A percentile compares a stretch with the other conserved stretches of the same genome.
These are phyloP conservation scores for Vitis rupestris DNA, from an alignment of 164 flowering plant species.

Conservation along the genomic window DNA sequence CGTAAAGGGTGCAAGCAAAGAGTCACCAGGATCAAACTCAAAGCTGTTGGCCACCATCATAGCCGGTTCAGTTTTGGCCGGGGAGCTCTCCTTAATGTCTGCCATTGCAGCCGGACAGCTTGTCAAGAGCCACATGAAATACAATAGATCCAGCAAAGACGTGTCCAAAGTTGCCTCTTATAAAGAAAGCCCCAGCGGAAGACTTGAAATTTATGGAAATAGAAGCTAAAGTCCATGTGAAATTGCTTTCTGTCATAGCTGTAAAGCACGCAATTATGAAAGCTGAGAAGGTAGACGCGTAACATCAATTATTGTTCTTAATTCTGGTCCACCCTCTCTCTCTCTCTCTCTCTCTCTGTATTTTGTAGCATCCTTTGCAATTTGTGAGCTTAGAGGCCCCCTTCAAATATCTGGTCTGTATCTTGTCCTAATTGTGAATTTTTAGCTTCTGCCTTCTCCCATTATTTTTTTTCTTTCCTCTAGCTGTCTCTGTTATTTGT, in stretches of 20 bases:
- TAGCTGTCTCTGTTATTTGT: background rate
- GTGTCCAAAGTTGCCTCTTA: conserved; percentile 34
- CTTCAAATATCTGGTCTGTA: background rate
- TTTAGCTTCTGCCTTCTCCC: background rate
- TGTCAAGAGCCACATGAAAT: conserved; percentile 88
- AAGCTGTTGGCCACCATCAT: conserved; percentile 63
- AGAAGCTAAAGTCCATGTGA: background rate
- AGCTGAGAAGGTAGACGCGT: background rate
- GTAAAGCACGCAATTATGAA: background rate
- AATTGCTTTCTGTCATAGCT: background rate
- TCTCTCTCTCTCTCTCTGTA: background rate
- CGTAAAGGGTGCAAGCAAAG: conserved; percentile 77
- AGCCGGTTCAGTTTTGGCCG: conserved; percentile 82
- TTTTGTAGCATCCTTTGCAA: background rate
- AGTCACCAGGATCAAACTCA: conserved; percentile 70
- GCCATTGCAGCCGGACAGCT: conserved; percentile 85
- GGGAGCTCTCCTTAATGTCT: conserved; percentile 84
- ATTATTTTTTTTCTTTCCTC: too few relatives aligned
- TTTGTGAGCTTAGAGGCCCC: background rate
- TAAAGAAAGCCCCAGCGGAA: background rate
- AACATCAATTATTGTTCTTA: background rate
- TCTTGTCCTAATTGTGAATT: background rate
- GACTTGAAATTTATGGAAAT: background rate
- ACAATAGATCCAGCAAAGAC: conserved; percentile 79
- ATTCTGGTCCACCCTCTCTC: background rate